A percentile compares a stretch with the other conserved stretches of the same genome.
Evolutionary conservation across 2,329 filamentous ascomycete species (phyloP).

Genomic region (Fusarium sp.): DNA sequence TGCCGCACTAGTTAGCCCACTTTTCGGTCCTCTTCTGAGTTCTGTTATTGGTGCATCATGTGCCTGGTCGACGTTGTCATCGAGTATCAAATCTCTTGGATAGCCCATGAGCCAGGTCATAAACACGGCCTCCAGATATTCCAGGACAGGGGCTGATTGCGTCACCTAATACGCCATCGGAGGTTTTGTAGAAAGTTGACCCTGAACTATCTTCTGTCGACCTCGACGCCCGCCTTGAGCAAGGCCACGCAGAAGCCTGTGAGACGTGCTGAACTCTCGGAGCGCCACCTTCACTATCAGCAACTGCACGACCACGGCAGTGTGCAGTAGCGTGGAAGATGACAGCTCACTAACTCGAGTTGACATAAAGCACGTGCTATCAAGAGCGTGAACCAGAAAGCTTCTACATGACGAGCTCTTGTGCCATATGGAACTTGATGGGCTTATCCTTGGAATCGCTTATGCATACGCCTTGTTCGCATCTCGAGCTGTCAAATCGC

Average conservation of each 20-base stretch:
- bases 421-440: not conserved
- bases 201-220: too few relatives aligned
- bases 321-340: not conserved
- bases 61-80: too few relatives aligned
- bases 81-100: too few relatives aligned
- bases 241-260: not conserved
- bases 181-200: too few relatives aligned
- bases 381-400: not conserved
- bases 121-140: too few relatives aligned
- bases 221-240: too few relatives aligned
- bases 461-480: not conserved
- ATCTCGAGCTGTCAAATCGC: not conserved
- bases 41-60: not conserved
- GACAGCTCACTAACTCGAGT: not conserved
- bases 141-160: too few relatives aligned
- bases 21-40: not conserved
- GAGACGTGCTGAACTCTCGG: not conserved
- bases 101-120: too few relatives aligned
- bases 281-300: not conserved
- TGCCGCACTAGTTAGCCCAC: not conserved
- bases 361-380: not conserved
- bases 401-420: not conserved
- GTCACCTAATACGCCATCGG: too few relatives aligned
- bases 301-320: not conserved
- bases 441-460: not conserved